Evolutionary conservation across 352 stramenopile species (phyloP), one percentile per base, ranked within the genome.

Genomic region (Thalassiosira mediterranea): DNA sequence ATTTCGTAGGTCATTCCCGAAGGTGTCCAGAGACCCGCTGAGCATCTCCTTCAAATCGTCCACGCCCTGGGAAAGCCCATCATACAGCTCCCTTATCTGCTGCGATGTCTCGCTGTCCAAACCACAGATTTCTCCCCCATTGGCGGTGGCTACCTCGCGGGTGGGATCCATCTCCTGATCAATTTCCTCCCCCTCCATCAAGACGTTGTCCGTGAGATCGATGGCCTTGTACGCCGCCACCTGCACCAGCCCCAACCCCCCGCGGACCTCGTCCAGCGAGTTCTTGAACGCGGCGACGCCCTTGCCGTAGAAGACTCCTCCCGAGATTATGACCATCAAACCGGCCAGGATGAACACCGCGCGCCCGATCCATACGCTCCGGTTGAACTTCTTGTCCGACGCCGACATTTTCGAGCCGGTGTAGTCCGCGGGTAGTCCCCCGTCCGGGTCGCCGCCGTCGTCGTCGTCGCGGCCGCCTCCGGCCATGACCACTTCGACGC

Each of bases 301-400:
- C 19, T 72, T 64, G 15, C 42, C 52, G 32, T 82, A 82, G 40
- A 73, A 82, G 17, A 82, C n/a, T 0, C 37, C 42, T 15, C 65
- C 65, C 4, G 52, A 15, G 56, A 77, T 47, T 17, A 82, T 77
- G 8, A 77, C 66, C 21, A 25, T 23, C 29, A 82, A 47, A 4
- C 65, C 73, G 48, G 64, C 70, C 1, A 82, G 21, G 1, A 74
- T 4, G 38, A 82, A 82, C 5, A 73, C 28, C 10, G 13, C 38
- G 19, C 65, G 46, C 19, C 72, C 73, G 8, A 44, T 19, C 25
- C 26, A 51, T 25, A 72, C 65, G 28, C 40, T 76, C 32, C 47
- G 59, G n/a, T 42, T 31, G 62, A 82, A 82, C 19, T 65, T 72
- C 26, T 73, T 75, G 11, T 62, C 49, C 17, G 15, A 10, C 11